These are phyloP conservation scores for Verbena officinalis DNA, from an alignment of 257 asterid genomes.

Conservation along the genomic window DNA sequence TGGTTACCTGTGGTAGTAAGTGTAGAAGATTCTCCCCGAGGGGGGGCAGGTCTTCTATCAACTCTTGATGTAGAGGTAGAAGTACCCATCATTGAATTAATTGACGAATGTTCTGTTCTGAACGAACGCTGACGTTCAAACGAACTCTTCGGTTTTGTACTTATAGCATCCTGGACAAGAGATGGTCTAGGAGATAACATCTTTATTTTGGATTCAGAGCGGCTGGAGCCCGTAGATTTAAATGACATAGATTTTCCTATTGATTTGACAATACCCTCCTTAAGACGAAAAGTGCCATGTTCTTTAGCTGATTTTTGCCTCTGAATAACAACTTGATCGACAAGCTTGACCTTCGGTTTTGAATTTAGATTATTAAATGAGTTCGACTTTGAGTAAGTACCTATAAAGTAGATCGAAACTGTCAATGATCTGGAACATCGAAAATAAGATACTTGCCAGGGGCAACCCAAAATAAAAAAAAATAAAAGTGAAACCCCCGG, in stretches of 20 bases:
- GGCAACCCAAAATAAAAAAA: slow-evolving; percentile 11
- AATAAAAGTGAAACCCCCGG: slow-evolving; percentile 16
- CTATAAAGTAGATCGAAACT: slow-evolving; percentile 46
- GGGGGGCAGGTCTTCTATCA: slow-evolving; percentile 50
- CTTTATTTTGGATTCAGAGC: slow-evolving; percentile 65
- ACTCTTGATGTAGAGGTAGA: slow-evolving; percentile 48
- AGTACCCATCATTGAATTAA: slow-evolving; percentile 39
- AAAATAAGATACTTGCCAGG: slow-evolving; percentile 24
- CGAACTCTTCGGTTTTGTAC: slow-evolving; percentile 52
- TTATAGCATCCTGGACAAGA: slow-evolving; percentile 51
- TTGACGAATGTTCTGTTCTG: slow-evolving; percentile 48
- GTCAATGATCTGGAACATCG: slow-evolving; percentile 13
- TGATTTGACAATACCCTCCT: slow-evolving; percentile 65
- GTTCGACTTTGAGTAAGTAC: slow-evolving; percentile 68
- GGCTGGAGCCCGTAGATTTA: slow-evolving; percentile 54
- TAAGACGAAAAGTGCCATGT: slow-evolving; percentile 47
- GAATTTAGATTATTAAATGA: slow-evolving; percentile 69
- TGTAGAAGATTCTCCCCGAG: slow-evolving; percentile 48
- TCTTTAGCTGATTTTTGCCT: slow-evolving; percentile 74
- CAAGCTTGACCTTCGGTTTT: slow-evolving; percentile 74
- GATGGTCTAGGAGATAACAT: slow-evolving; percentile 67
- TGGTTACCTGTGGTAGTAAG: slow-evolving; percentile 38
- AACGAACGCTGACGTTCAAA: slow-evolving; percentile 70
- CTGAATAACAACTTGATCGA: slow-evolving; percentile 64
- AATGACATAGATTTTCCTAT: slow-evolving; percentile 74